Percentiles rank a stretch among this genome's conserved stretches.
These are phyloP conservation scores for Beauveria asiatica DNA, from an alignment of 2,329 filamentous ascomycete species.

Conservation along the genomic window DNA sequence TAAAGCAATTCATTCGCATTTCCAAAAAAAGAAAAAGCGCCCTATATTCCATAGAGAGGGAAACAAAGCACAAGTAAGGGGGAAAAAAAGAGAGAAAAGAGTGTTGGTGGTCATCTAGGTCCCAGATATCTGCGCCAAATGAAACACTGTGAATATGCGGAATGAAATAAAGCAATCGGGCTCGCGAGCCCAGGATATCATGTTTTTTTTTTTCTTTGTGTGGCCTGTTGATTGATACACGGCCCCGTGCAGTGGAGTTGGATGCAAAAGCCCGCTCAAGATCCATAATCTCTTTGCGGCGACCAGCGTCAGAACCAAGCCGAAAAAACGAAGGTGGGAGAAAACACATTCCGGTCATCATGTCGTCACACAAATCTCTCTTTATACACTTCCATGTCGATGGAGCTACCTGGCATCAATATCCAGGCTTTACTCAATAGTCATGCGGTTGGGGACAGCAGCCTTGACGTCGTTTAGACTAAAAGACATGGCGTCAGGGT, in stretches of 20 bases:
- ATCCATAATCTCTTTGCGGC: background rate
- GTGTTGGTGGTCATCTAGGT: conserved; percentile 4
- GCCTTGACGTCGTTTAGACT: conserved; percentile 49
- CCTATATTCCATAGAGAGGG: background rate
- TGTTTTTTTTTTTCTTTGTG: conserved; percentile 12
- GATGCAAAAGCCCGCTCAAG: background rate
- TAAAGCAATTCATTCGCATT: background rate
- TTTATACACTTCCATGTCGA: conserved; percentile 8
- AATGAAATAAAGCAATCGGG: background rate
- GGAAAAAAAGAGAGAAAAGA: background rate
- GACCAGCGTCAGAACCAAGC: background rate
- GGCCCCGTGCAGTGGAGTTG: background rate
- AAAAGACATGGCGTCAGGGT: conserved; percentile 48
- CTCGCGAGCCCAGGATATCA: conserved; percentile 11
- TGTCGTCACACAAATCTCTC: conserved; percentile 5
- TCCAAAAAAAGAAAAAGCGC: background rate
- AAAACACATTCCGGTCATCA: conserved; percentile 8
- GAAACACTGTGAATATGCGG: conserved; percentile 10
- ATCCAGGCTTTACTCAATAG: conserved; percentile 41
- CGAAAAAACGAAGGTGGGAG: background rate
- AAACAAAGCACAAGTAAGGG: background rate
- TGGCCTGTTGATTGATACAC: background rate
- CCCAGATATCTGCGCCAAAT: conserved; percentile 2
- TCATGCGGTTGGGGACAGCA: conserved; percentile 48
- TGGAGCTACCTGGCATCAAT: background rate